Evolutionary conservation across 2,329 filamentous ascomycete genomes (phyloP).

Genomic region (Trichoderma brevicompactum): DNA sequence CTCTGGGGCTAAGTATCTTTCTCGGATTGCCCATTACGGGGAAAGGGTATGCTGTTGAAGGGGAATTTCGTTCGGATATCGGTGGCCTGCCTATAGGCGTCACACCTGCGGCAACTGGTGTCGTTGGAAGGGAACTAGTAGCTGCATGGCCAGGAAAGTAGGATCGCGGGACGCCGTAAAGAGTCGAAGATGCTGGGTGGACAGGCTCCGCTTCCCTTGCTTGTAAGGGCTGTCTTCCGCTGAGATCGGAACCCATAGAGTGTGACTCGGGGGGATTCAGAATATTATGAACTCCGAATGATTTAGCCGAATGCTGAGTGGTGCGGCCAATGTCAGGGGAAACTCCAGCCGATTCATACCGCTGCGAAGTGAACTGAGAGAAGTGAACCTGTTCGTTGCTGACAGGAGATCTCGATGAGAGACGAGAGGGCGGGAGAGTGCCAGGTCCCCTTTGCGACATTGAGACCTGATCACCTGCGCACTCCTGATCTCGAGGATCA

Average conservation of each 20-base stretch:
- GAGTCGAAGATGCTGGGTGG: slow-evolving; percentile 32
- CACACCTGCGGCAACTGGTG: slow-evolving; percentile 38
- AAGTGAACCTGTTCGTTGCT: slow-evolving; percentile 41
- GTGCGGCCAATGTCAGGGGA: slow-evolving; percentile 35
- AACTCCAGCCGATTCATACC: slow-evolving; percentile 34
- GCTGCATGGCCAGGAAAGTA: slow-evolving; percentile 38
- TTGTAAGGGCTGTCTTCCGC: slow-evolving; percentile 30
- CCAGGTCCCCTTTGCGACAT: slow-evolving; percentile 67
- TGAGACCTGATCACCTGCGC: slow-evolving; percentile 62
- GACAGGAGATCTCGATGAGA: slow-evolving; percentile 51
- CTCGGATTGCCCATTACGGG: slow-evolving; percentile 39
- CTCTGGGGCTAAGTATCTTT: slow-evolving; percentile 41
- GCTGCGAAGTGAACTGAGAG: slow-evolving; percentile 33
- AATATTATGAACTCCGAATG: slow-evolving; percentile 46
- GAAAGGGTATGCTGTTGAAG: slow-evolving; percentile 40
- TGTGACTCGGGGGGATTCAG: slow-evolving; percentile 45
- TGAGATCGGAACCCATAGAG: slow-evolving; percentile 30
- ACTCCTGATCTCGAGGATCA: slow-evolving; percentile 55
- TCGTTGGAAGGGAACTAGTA: slow-evolving; percentile 43
- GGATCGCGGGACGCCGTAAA: slow-evolving; percentile 34
- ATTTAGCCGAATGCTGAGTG: slow-evolving; percentile 36
- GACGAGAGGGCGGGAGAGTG: slow-evolving; percentile 60
- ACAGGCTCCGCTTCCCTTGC: slow-evolving; percentile 33
- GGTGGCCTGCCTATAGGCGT: slow-evolving; percentile 38
- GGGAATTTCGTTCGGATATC: slow-evolving; percentile 41